phyloP scores from a whole-genome alignment of 139 green algal species.

The Pleodorina starrii region DNA sequence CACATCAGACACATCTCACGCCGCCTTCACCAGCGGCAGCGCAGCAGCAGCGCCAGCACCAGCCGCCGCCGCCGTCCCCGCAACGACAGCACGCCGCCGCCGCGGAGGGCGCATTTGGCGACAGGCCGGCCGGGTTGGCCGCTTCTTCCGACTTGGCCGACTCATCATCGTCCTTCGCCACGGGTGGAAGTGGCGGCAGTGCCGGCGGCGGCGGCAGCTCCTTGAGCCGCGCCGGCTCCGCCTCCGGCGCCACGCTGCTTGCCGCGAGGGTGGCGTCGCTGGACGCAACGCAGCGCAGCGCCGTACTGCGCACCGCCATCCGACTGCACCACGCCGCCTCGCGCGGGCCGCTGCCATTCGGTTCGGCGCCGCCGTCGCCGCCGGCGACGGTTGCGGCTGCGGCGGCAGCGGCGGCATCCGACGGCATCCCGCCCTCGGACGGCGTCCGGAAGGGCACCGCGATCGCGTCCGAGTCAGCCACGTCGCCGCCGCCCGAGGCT shows the following conservation, averaged over 20 bases:
- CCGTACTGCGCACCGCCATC: neutral
- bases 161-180: too few species aligned
- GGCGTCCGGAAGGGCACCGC: neutral
- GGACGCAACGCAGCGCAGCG: neutral
- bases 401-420: neutral
- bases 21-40: too few species aligned
- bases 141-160: too few species aligned
- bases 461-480: too few species aligned
- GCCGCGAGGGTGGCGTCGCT: constrained; percentile 4
- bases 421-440: neutral
- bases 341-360: neutral
- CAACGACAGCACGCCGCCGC: too few species aligned
- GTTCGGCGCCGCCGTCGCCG: neutral
- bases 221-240: neutral
- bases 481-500: too few species aligned
- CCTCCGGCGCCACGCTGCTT: neutral
- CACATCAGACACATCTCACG: too few species aligned
- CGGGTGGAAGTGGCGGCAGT: too few species aligned
- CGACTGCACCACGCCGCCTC: constrained; percentile 1
- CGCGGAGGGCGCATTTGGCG: too few species aligned
- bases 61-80: too few species aligned
- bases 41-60: too few species aligned
- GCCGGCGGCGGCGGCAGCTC: neutral
- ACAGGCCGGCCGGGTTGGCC: too few species aligned
- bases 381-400: neutral